Evolutionary conservation across 2,329 filamentous ascomycete genomes (phyloP), one percentile per base, ranked within the genome.

Genomic region (Botrytis cinerea): DNA sequence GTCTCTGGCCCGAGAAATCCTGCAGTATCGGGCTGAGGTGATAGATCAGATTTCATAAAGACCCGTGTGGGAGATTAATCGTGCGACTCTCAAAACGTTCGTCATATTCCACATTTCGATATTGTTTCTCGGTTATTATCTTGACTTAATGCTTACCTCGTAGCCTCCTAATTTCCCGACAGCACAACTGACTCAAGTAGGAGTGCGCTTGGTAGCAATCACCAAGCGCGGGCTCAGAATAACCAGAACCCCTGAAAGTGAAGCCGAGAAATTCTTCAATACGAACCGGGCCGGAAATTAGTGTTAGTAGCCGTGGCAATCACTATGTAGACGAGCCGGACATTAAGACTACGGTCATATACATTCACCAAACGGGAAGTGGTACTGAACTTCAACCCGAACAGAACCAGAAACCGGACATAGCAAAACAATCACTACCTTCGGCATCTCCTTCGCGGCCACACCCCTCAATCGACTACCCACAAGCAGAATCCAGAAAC

Each of bases 21-120:
- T 63, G 61, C 61, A 63, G 61, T 63, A 63, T 63, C 61, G 25
- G 61, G 38, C 14, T 45, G 16, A 63, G 18, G 18, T 63, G 61
- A 63, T 43, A 63, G 25, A 45, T 63, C 61, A 28, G 38, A 45
- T 63, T 43, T 12, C 38, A 63, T n/a, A 28, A 28, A 45, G 40
- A 1, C n/a, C n/a, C n/a, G 16, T 12, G 22, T 2, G 20, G 38
- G n/a, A 28, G n/a, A 57, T 32, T 14, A 57, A 28, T 57, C 6
- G 51, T 57, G n/a, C 51, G n/a, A 28, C n/a, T 57, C 28, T 32
- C 6, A 57, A 57, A 28, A 28, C 20, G 18, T 35, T 60, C 57
- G 35, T 54, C 48, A 54, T 54, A n/a, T 57, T 57, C 14, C 38
- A 5, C 22, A 62, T 40, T 61, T 38, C 35, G 25, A 38, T 62